Evolutionary conservation across 1,284 basidiomycete genomes (phyloP).

Genomic region (Boletus sp.): DNA sequence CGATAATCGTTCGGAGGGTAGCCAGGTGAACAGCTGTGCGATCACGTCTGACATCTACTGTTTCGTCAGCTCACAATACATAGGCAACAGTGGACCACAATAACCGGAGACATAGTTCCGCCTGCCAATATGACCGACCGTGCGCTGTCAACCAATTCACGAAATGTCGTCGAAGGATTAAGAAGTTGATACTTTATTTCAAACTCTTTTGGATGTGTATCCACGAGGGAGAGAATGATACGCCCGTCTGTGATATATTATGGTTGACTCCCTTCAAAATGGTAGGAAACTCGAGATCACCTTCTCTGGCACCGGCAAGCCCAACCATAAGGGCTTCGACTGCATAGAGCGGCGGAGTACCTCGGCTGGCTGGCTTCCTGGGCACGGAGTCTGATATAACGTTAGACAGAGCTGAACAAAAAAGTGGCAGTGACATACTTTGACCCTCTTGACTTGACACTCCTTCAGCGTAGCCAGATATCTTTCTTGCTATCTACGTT

Average conservation of each 20-base stretch:
- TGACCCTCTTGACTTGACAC: slow-evolving; percentile 46
- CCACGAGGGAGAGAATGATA: slow-evolving; percentile 48
- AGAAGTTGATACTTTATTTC: slow-evolving; percentile 90
- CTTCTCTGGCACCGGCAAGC: slow-evolving; percentile 77
- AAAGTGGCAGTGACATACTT: slow-evolving; percentile 21
- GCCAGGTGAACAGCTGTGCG: slow-evolving; percentile 74
- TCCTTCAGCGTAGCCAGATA: slow-evolving; percentile 78
- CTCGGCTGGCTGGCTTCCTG: slow-evolving; percentile 32
- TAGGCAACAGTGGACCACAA: slow-evolving; percentile 21
- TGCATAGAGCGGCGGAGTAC: slow-evolving; percentile 76
- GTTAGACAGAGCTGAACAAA: not conserved
- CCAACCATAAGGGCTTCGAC: slow-evolving; percentile 86
- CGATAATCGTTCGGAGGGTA: slow-evolving; percentile 60
- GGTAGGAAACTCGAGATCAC: slow-evolving; percentile 36
- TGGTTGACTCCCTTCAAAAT: not conserved
- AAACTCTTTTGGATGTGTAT: slow-evolving; percentile 44
- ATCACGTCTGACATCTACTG: slow-evolving; percentile 83
- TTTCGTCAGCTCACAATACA: slow-evolving; percentile 9
- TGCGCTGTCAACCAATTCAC: slow-evolving; percentile 75
- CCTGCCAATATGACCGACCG: slow-evolving; percentile 87
- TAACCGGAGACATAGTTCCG: slow-evolving; percentile 95
- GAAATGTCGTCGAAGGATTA: slow-evolving; percentile 89
- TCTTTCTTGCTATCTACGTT: slow-evolving; percentile 63
- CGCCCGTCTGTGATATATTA: slow-evolving; percentile 52
- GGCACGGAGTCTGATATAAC: slow-evolving; percentile 26